Evolutionary conservation across 768 basidiomycete genomes (phyloP).

Genomic region (Russula griseocarnosa): DNA sequence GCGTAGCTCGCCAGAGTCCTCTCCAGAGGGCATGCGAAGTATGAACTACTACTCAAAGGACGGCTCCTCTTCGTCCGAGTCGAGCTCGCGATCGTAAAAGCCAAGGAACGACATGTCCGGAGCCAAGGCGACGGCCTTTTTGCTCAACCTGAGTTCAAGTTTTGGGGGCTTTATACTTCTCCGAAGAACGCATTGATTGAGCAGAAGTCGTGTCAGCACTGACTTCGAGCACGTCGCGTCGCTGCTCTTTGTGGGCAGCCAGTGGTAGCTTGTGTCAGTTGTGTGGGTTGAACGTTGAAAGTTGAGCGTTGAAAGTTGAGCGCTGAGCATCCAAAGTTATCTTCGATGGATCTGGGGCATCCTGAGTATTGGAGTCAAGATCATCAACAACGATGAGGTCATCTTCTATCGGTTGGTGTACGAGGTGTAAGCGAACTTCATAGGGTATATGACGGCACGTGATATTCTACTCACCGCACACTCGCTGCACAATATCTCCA

Average conservation of each 20-base stretch:
- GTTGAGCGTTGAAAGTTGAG: too few relatives aligned
- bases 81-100: conserved; percentile 88
- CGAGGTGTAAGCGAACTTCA: too few relatives aligned
- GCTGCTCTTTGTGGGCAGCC: conserved; percentile 28
- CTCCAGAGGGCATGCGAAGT: conserved; percentile 79
- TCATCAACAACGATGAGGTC: conserved; percentile 63
- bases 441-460: neutral
- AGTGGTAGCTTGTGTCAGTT: conserved; percentile 25
- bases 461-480: neutral
- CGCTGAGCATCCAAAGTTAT: conserved; percentile 8
- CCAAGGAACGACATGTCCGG: conserved; percentile 88
- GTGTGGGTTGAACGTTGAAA: too few relatives aligned
- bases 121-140: conserved; percentile 73
- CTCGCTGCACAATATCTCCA: too few relatives aligned
- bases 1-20: conserved; percentile 71
- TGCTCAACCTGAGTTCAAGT: conserved; percentile 83
- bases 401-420: conserved; percentile 50
- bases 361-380: conserved; percentile 43
- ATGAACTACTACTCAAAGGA: conserved; percentile 98
- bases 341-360: conserved; percentile 32
- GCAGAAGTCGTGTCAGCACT: conserved; percentile 36
- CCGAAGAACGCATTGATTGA: conserved; percentile 45
- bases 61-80: conserved; percentile 92
- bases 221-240: conserved; percentile 24
- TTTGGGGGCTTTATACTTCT: conserved; percentile 51